These are phyloP conservation scores for Fragilaria radians DNA, from an alignment of 108 stramenopile genomes.

Conservation along the genomic window DNA sequence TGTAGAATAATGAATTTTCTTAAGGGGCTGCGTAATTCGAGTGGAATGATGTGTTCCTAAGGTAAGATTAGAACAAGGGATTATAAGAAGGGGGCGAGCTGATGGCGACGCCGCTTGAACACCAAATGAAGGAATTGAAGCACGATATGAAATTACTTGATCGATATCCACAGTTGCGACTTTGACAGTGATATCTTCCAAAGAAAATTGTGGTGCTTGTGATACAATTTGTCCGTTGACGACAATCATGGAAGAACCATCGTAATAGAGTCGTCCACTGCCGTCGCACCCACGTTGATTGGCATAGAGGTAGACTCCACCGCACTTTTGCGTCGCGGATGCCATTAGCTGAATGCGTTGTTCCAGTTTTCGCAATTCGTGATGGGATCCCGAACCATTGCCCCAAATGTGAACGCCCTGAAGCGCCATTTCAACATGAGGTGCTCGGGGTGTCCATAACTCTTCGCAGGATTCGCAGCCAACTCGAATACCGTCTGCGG, in stretches of 20 bases:
- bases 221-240: slow-evolving; percentile 90
- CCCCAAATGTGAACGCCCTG: slow-evolving; percentile 94
- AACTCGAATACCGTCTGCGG: slow-evolving; percentile 61
- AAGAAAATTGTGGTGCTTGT: slow-evolving; percentile 89
- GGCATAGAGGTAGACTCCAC: slow-evolving; percentile 96
- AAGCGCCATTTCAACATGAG: slow-evolving; percentile 86
- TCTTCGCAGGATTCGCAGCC: slow-evolving; percentile 98
- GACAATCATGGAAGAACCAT: slow-evolving; percentile 94
- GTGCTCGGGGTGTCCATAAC: slow-evolving; percentile 88
- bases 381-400: slow-evolving; percentile 96
- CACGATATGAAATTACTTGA: slow-evolving; percentile 89
- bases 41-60: too few relatives aligned
- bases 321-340: slow-evolving; percentile 87
- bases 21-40: background rate
- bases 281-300: slow-evolving; percentile 98
- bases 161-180: slow-evolving; percentile 93
- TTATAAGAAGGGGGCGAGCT: too few relatives aligned
- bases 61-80: too few relatives aligned
- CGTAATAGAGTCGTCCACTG: slow-evolving; percentile 88
- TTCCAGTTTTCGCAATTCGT: slow-evolving; percentile 88
- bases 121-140: slow-evolving; percentile 74
- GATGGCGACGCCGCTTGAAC: slow-evolving; percentile 58
- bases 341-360: slow-evolving; percentile 83
- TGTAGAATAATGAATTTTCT: slow-evolving; percentile 19
- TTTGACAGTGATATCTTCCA: slow-evolving; percentile 89